Conservation (phyloP, 805 yeast species). For the Candida coleopterorum region DNA sequence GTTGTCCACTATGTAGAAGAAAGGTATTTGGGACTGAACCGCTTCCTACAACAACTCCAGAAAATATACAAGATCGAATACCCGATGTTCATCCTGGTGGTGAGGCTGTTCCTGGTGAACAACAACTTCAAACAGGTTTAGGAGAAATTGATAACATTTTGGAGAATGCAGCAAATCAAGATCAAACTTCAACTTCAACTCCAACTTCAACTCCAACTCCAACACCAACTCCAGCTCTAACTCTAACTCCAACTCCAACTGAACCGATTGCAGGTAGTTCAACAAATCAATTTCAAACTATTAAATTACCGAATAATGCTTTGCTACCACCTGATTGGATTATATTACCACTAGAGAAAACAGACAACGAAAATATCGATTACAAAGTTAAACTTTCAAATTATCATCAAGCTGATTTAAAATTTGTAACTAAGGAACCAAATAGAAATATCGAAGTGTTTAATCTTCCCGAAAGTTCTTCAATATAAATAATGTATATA, state of each 20-base stretch:
- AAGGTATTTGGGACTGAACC: slow-evolving; percentile 41
- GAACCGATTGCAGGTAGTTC: not conserved
- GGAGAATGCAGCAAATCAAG: not conserved
- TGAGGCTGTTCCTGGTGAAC: not conserved
- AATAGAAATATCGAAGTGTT: slow-evolving; percentile 6
- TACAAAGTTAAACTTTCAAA: slow-evolving; percentile 18
- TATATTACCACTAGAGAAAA: slow-evolving; percentile 19
- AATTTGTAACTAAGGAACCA: slow-evolving; percentile 8
- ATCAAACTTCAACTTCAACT: not conserved
- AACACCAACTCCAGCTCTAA: not conserved
- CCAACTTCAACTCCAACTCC: not conserved
- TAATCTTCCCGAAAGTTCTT: slow-evolving; percentile 2
- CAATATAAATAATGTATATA: not conserved
- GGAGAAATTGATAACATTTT: not conserved
- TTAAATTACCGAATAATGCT: slow-evolving; percentile 21
- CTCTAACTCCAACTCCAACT: slow-evolving; percentile 1
- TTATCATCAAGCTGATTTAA: slow-evolving; percentile 13
- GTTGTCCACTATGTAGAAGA: slow-evolving; percentile 89
- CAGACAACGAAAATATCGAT: slow-evolving; percentile 7
- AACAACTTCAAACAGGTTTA: not conserved
- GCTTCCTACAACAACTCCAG: not conserved
- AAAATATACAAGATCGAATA: slow-evolving; percentile 1
- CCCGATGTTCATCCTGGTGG: not conserved
- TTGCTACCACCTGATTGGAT: slow-evolving; percentile 29
- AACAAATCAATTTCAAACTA: slow-evolving; percentile 12